A percentile compares a stretch with the other conserved stretches of the same genome.
phyloP scores from a whole-genome alignment of 495 filamentous ascomycete species.

The Ramalina intermedia region DNA sequence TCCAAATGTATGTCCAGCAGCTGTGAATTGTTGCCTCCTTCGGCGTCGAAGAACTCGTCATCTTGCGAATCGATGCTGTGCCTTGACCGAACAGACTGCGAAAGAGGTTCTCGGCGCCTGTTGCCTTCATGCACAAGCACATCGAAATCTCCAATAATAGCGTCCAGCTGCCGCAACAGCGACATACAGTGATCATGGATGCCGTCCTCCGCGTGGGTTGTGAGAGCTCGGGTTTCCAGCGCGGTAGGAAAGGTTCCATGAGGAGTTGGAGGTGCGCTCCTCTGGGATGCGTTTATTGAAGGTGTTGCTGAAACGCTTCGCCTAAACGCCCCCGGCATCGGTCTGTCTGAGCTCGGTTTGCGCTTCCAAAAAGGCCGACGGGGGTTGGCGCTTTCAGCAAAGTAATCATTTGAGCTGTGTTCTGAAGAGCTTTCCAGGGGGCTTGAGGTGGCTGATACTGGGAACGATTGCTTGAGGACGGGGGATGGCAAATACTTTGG shows the following conservation, averaged over 20 bases:
- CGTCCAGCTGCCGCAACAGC: conserved; percentile 67
- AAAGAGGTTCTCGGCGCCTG: conserved; percentile 48
- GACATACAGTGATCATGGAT: conserved; percentile 69
- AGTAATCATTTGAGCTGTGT: conserved; percentile 24
- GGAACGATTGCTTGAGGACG: conserved; percentile 1
- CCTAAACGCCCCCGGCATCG: conserved; percentile 16
- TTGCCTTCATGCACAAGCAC: conserved; percentile 62
- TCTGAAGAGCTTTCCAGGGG: conserved; percentile 13
- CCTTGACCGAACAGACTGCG: conserved; percentile 39
- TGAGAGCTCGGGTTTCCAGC: not conserved
- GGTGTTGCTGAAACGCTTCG: conserved; percentile 35
- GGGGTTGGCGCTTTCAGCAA: conserved; percentile 23
- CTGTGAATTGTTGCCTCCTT: conserved; percentile 49
- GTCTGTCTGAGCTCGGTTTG: conserved; percentile 44
- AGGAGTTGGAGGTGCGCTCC: conserved; percentile 15
- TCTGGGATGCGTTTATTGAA: conserved; percentile 36
- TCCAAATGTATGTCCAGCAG: conserved; percentile 58
- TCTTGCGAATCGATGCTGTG: conserved; percentile 63
- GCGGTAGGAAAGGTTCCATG: conserved; percentile 1
- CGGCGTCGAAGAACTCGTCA: conserved; percentile 90
- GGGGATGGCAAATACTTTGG: conserved; percentile 37
- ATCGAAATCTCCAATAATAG: conserved; percentile 69
- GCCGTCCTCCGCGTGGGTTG: conserved; percentile 32
- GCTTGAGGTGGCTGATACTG: conserved; percentile 13
- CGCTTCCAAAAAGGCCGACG: conserved; percentile 77